phyloP scores from a whole-genome alignment of 164 flowering plant species.

The Houttuynia cordata region DNA sequence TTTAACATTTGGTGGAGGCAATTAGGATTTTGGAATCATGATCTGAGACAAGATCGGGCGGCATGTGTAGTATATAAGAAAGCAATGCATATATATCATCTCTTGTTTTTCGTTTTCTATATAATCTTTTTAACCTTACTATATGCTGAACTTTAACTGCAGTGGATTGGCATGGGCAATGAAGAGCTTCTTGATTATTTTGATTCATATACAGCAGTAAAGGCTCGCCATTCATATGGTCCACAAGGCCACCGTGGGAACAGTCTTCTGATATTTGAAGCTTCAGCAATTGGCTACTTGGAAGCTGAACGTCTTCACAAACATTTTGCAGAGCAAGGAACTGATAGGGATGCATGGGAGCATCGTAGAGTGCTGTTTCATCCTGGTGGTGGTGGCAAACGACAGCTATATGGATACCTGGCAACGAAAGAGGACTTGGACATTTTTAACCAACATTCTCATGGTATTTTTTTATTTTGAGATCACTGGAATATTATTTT shows the following conservation, averaged over 20 bases:
- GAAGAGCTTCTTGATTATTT: constrained; percentile 82
- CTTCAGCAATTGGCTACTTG: constrained; percentile 54
- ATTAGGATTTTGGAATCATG: no score
- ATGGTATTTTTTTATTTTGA: constrained; percentile 27
- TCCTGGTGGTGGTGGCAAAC: constrained; percentile 86
- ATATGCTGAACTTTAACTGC: constrained; percentile 2
- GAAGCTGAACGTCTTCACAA: constrained; percentile 87
- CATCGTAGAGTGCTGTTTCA: constrained; percentile 24
- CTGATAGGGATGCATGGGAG: constrained; percentile 69
- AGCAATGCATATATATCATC: neutral
- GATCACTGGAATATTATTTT: no score
- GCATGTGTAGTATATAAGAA: no score
- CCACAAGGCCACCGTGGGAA: constrained; percentile 95
- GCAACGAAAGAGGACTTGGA: constrained; percentile 63
- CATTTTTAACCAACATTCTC: constrained; percentile 59
- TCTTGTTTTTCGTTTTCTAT: neutral
- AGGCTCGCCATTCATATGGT: constrained; percentile 84
- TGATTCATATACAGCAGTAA: constrained; percentile 38
- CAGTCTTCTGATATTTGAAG: constrained; percentile 78
- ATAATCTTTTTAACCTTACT: neutral
- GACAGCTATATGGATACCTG: constrained; percentile 79
- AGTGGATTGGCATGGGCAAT: constrained; percentile 99
- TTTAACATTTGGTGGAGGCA: no score
- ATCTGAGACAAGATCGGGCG: no score
- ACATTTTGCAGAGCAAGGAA: constrained; percentile 50